These are phyloP conservation scores for Ophiostoma triangulosporum DNA, from an alignment of 2,329 filamentous ascomycete species.

Conservation along the genomic window DNA sequence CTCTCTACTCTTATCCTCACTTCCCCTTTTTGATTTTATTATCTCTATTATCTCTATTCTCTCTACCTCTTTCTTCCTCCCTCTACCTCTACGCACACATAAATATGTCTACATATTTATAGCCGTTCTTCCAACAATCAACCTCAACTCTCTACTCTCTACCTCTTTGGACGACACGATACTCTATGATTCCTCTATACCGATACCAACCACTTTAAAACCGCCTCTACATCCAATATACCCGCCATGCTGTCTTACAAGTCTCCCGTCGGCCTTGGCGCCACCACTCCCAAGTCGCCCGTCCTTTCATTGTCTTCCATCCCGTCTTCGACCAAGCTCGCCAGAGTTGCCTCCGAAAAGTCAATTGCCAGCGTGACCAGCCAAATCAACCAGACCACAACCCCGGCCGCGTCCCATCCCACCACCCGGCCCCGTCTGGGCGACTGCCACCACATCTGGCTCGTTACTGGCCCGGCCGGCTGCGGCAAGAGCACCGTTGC, in stretches of 20 bases:
- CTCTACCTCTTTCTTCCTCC: neutral
- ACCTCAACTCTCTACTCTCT: neutral
- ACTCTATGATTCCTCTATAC: neutral
- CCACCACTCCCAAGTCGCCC: neutral
- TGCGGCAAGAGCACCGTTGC: slow-evolving; percentile 71
- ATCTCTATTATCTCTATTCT: too few relatives aligned
- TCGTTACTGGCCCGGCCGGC: slow-evolving; percentile 66
- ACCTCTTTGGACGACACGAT: neutral
- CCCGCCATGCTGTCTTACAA: slow-evolving; percentile 8
- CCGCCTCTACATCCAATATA: neutral
- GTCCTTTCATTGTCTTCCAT: neutral
- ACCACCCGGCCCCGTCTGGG: neutral
- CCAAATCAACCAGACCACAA: neutral
- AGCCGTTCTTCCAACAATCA: neutral
- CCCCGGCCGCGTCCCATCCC: neutral
- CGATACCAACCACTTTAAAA: neutral
- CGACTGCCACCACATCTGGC: slow-evolving; percentile 55
- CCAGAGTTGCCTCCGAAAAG: neutral
- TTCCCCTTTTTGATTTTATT: neutral
- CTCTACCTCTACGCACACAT: neutral
- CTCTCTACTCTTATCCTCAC: neutral
- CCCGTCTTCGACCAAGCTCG: slow-evolving; percentile 6
- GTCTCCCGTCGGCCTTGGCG: slow-evolving; percentile 1
- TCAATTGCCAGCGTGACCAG: neutral
- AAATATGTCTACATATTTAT: slow-evolving; percentile 1